A percentile compares a stretch with the other conserved stretches of the same genome.
phyloP scores from a whole-genome alignment of 768 basidiomycete genomes.

The Cubamyces sp. region DNA sequence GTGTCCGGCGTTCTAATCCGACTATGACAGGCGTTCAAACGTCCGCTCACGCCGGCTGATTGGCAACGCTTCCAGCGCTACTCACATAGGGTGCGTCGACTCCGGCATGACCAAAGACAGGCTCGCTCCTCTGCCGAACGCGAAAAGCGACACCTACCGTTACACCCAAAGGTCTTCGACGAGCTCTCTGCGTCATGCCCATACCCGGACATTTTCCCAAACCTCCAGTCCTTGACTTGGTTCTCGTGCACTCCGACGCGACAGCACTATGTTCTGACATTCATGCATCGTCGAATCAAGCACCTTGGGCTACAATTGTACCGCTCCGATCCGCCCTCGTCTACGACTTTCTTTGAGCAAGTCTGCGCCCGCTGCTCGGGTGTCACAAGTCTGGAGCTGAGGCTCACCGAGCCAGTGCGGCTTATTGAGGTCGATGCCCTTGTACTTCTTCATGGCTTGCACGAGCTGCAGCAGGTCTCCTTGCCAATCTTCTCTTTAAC shows the following conservation, averaged over 20 bases:
- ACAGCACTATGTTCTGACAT: conserved; percentile 46
- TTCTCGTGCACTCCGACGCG: conserved; percentile 25
- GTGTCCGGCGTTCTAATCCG: not conserved
- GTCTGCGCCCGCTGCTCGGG: conserved; percentile 50
- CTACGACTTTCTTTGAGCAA: conserved; percentile 35
- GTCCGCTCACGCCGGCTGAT: conserved; percentile 48
- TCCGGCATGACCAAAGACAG: conserved; percentile 29
- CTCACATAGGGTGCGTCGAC: conserved; percentile 29
- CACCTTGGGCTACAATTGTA: conserved; percentile 34
- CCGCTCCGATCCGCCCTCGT: conserved; percentile 39
- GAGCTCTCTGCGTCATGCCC: conserved; percentile 59
- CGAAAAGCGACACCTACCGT: conserved; percentile 15
- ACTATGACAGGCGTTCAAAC: conserved; percentile 28
- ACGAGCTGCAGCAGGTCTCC: conserved; percentile 48
- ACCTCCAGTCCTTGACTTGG: conserved; percentile 57
- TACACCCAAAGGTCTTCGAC: conserved; percentile 43
- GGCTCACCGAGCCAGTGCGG: conserved; percentile 42
- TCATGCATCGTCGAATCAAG: conserved; percentile 59
- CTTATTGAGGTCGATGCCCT: conserved; percentile 45
- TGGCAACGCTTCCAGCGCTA: conserved; percentile 63
- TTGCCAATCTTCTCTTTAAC: conserved; percentile 59
- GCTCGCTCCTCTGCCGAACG: conserved; percentile 8
- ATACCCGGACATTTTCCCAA: conserved; percentile 55
- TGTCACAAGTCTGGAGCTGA: conserved; percentile 50
- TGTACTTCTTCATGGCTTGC: conserved; percentile 43